Evolutionary conservation across 768 basidiomycete species (phyloP).

Genomic region (Suillus decipiens): DNA sequence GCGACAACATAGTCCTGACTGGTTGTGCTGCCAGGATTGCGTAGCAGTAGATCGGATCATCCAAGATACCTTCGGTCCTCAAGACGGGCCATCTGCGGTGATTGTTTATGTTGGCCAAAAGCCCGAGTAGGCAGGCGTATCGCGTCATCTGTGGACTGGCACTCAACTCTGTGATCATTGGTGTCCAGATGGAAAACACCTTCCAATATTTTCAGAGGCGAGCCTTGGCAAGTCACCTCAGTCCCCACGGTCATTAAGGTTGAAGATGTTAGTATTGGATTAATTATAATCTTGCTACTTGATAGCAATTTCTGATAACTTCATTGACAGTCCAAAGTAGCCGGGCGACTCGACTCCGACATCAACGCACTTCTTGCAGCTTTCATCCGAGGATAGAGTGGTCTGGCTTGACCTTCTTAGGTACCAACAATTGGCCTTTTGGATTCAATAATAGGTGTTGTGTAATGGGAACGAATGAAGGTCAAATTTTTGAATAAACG

Average conservation of each 20-base stretch:
- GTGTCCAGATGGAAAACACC: conserved; percentile 65
- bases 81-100: conserved; percentile 50
- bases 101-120: conserved; percentile 72
- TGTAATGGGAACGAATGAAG: neutral
- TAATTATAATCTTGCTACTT: neutral
- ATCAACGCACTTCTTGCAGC: neutral
- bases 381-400: conserved; percentile 4
- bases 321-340: neutral
- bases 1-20: neutral
- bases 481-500: neutral
- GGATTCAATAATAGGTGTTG: neutral
- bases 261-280: conserved; percentile 47
- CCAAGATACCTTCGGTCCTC: conserved; percentile 47
- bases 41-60: conserved; percentile 58
- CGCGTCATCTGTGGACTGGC: conserved; percentile 5
- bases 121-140: conserved; percentile 49
- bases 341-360: conserved; percentile 3
- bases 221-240: conserved; percentile 58
- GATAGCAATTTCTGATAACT: neutral
- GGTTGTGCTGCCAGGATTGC: conserved; percentile 57
- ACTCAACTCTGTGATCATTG: neutral
- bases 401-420: neutral
- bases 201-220: conserved; percentile 57
- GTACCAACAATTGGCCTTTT: neutral
- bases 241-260: conserved; percentile 71